Conservation (phyloP, 2,329 filamentous ascomycete genomes). For the Diaporthe vaccinii region DNA sequence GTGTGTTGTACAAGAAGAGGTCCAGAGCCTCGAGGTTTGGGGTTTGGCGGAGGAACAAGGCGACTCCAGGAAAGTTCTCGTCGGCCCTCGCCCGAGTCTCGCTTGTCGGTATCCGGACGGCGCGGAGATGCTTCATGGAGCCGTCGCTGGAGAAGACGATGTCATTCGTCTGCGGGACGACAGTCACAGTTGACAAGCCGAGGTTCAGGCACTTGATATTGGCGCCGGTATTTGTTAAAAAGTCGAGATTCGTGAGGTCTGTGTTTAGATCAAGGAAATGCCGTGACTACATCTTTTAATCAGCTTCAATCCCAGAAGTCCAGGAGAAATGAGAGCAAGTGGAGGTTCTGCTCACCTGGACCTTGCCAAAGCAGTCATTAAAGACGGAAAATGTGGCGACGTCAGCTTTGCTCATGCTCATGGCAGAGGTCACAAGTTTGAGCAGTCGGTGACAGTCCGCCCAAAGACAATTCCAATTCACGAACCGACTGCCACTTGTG, state of each 20-base stretch:
- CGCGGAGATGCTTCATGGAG: not conserved
- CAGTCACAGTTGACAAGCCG: constrained; percentile 11
- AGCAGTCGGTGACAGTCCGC: constrained; percentile 24
- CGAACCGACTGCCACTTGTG: not conserved
- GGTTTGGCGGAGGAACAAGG: constrained; percentile 9
- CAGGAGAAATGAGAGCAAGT: not conserved
- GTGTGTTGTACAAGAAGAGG: constrained; percentile 22
- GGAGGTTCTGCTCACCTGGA: not conserved
- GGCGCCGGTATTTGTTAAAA: not conserved
- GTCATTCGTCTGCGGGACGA: not conserved
- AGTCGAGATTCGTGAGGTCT: not conserved
- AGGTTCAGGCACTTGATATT: constrained; percentile 14
- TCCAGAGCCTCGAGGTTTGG: constrained; percentile 23
- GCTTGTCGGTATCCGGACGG: not conserved
- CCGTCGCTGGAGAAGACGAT: not conserved
- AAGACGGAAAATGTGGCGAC: constrained; percentile 22
- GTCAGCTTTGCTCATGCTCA: not conserved
- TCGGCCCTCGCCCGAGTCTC: not conserved
- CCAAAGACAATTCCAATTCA: constrained; percentile 33
- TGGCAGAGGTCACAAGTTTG: not conserved
- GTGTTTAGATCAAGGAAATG: not conserved
- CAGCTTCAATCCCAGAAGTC: not conserved
- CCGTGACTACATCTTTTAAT: not conserved
- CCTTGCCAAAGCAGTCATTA: constrained; percentile 15
- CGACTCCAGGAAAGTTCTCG: not conserved